phyloP scores from a whole-genome alignment of 352 stramenopile species.

The Thraustochytrium striatum region DNA sequence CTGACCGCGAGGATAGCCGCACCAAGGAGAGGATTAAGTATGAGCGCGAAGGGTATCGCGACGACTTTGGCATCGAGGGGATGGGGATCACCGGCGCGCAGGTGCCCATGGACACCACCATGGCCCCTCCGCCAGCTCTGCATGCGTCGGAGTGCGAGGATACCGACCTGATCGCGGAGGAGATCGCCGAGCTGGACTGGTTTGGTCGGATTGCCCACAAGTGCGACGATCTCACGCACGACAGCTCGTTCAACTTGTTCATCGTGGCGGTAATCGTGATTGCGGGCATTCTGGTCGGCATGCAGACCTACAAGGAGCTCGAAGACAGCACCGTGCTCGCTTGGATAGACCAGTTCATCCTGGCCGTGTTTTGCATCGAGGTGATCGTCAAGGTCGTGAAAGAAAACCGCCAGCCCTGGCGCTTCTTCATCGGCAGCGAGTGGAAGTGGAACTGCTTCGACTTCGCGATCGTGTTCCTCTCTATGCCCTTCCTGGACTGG shows the following conservation, averaged over 20 bases:
- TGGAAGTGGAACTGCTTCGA: constrained; percentile 49
- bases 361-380: constrained; percentile 69
- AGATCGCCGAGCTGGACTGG: not conserved
- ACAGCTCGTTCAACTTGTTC: constrained; percentile 44
- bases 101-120: not conserved
- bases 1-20: not conserved
- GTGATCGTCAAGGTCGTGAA: constrained; percentile 69
- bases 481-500: constrained; percentile 58
- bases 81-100: not conserved
- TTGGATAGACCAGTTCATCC: constrained; percentile 65
- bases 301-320: constrained; percentile 49
- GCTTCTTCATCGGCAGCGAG: constrained; percentile 59
- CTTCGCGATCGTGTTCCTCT: constrained; percentile 68
- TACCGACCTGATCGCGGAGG: not conserved
- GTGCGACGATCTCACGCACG: not conserved
- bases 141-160: not conserved
- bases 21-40: not conserved
- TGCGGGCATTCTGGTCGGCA: constrained; percentile 48
- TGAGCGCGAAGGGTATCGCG: not conserved
- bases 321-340: constrained; percentile 51
- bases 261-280: constrained; percentile 52
- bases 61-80: not conserved
- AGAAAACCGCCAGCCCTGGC: constrained; percentile 68
- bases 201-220: not conserved
- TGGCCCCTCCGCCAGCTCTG: too few relatives aligned